Conservation (phyloP, 176 grass and related monocot species). For the Phoenix dactylifera region DNA sequence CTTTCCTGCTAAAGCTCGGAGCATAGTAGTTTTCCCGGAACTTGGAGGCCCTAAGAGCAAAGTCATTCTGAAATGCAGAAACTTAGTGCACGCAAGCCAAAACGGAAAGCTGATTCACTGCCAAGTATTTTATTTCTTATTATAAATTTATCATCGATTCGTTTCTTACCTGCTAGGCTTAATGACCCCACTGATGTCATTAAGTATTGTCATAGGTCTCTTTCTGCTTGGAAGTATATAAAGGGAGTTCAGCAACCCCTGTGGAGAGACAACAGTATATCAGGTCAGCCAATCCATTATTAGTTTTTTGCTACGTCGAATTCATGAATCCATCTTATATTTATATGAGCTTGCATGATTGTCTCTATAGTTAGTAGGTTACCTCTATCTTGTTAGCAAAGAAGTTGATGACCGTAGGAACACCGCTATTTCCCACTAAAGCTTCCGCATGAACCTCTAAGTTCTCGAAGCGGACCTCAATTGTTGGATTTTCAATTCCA, state of each 20-base stretch:
- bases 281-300: too few species aligned
- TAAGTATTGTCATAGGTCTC: slow-evolving; percentile 20
- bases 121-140: too few species aligned
- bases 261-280: not conserved
- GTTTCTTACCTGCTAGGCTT: slow-evolving; percentile 19
- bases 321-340: too few species aligned
- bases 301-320: too few species aligned
- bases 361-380: not conserved
- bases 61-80: slow-evolving; percentile 21
- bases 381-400: slow-evolving; percentile 31
- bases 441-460: slow-evolving; percentile 20
- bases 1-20: slow-evolving; percentile 29
- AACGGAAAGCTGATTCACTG: too few species aligned
- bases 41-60: slow-evolving; percentile 29
- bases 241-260: slow-evolving; percentile 16
- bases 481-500: slow-evolving; percentile 20
- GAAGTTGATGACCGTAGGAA: slow-evolving; percentile 30
- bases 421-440: slow-evolving; percentile 26
- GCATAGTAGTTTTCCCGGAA: slow-evolving; percentile 25
- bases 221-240: slow-evolving; percentile 25
- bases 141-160: not conserved
- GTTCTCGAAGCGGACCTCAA: slow-evolving; percentile 35
- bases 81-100: not conserved
- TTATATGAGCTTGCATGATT: too few species aligned
- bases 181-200: slow-evolving; percentile 24